Evolutionary conservation across 2,329 filamentous ascomycete species (phyloP).

Genomic region (Sclerotinia spermophila): DNA sequence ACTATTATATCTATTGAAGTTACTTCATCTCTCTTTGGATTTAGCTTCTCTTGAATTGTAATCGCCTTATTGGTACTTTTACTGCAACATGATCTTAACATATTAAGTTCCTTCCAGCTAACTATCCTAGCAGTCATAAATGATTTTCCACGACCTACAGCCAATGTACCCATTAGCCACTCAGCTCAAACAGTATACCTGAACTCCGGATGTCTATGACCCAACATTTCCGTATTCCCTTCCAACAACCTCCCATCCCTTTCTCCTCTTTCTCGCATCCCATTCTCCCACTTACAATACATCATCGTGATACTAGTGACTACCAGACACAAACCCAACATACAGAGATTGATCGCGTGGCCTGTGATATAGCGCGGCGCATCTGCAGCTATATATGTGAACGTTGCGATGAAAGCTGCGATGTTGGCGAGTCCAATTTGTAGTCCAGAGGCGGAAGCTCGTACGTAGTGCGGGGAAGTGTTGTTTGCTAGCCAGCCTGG

Average conservation of each 20-base stretch:
- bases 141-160: no score
- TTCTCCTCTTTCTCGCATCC: slow-evolving; percentile 56
- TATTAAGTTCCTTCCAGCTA: neutral
- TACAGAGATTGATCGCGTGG: slow-evolving; percentile 71
- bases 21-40: neutral
- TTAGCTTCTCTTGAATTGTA: neutral
- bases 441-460: slow-evolving; percentile 8
- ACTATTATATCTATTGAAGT: neutral
- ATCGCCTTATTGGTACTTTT: neutral
- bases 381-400: slow-evolving; percentile 66
- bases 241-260: slow-evolving; percentile 62
- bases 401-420: slow-evolving; percentile 57
- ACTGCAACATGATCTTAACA: neutral
- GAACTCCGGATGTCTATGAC: slow-evolving; percentile 69
- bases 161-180: no score
- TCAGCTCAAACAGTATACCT: slow-evolving; percentile 55
- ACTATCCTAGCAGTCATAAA: no score
- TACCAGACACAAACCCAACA: slow-evolving; percentile 64
- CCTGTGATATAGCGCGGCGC: slow-evolving; percentile 58
- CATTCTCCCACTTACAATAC: slow-evolving; percentile 63
- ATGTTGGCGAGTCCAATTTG: slow-evolving; percentile 66
- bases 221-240: slow-evolving; percentile 59
- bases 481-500: slow-evolving; percentile 18
- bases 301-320: slow-evolving; percentile 66
- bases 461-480: slow-evolving; percentile 13